These are phyloP conservation scores for Flueggea neowawraea DNA, from an alignment of 441 rosid genomes.

Conservation along the genomic window DNA sequence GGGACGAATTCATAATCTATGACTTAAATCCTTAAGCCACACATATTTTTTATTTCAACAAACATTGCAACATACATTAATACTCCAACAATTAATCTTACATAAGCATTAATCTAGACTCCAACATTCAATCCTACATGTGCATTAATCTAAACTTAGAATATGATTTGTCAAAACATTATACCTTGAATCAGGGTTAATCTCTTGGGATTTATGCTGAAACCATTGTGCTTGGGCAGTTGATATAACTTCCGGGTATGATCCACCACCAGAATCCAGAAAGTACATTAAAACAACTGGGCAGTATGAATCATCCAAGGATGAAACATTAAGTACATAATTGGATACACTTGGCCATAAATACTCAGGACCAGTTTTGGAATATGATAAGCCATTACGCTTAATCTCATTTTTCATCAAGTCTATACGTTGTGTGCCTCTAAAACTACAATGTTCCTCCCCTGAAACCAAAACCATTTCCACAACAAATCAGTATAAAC, in stretches of 20 bases:
- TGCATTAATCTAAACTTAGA: too few species aligned
- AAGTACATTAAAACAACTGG: constrained; percentile 57
- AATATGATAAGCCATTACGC: constrained; percentile 38
- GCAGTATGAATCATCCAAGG: constrained; percentile 26
- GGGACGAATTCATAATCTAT: too few species aligned
- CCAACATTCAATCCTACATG: too few species aligned
- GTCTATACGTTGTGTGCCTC: constrained; percentile 57
- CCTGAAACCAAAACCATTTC: constrained; percentile 15
- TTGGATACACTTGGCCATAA: constrained; percentile 89
- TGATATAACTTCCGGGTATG: constrained; percentile 76
- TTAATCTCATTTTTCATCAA: constrained; percentile 51
- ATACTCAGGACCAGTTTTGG: constrained; percentile 51
- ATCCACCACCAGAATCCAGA: constrained; percentile 94
- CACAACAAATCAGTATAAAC: constrained; percentile 1
- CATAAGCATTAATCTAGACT: not conserved
- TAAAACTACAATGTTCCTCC: constrained; percentile 43
- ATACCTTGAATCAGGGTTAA: constrained; percentile 73
- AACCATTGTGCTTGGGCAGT: constrained; percentile 81
- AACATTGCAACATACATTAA: too few species aligned
- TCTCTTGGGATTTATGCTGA: constrained; percentile 37
- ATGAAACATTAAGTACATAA: constrained; percentile 47
- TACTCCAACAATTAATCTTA: too few species aligned
- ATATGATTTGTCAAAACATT: too few species aligned
- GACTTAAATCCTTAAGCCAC: too few species aligned
- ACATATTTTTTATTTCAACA: too few species aligned